Evolutionary conservation across 352 stramenopile genomes (phyloP).

Genomic region (Stramenopiles sp.): DNA sequence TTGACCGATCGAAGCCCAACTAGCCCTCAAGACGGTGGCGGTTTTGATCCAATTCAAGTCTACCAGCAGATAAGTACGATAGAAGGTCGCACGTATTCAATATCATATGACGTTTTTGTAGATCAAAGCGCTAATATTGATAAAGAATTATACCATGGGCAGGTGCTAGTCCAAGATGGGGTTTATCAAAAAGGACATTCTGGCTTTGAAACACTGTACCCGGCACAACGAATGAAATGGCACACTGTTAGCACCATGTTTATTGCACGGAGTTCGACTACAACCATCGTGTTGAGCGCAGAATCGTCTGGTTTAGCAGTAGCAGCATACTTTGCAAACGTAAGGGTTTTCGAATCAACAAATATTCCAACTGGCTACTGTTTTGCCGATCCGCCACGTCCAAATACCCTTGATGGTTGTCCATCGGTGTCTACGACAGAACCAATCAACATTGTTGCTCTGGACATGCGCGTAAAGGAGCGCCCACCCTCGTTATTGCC

Average conservation of each 20-base stretch:
- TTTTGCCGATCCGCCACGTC: background rate
- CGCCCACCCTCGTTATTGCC: background rate
- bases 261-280: background rate
- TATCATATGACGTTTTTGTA: background rate
- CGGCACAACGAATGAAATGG: background rate
- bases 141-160: background rate
- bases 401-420: background rate
- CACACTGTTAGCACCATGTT: background rate
- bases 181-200: background rate
- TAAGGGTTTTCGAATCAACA: background rate
- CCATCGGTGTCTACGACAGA: background rate
- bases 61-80: background rate
- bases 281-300: background rate
- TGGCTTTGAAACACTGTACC: background rate
- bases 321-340: background rate
- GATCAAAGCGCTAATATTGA: background rate
- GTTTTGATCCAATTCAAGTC: background rate
- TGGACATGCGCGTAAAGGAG: background rate
- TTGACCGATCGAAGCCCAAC: background rate
- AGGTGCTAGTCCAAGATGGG: background rate
- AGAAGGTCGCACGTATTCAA: background rate
- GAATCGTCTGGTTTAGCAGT: background rate
- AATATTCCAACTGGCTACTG: conserved; percentile 1
- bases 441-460: background rate
- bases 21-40: background rate